Base-by-base conservation (phyloP, 768 basidiomycete genomes). In the Omphalotus guepiniiformis region DNA sequence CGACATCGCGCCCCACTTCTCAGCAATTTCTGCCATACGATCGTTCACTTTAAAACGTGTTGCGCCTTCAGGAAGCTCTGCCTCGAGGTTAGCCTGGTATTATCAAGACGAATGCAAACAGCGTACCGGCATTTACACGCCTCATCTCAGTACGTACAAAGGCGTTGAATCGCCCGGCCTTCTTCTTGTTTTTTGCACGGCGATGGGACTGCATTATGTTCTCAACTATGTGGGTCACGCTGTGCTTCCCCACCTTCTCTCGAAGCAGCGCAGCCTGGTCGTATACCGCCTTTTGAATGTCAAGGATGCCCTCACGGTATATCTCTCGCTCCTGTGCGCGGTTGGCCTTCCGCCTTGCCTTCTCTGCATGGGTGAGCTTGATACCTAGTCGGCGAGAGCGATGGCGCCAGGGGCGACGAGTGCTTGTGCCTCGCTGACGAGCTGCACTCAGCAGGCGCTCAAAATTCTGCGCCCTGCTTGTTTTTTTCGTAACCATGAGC, bases 61-160 rank as follows among this genome's bases (percentile, higher is more conserved):
- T 19, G 8, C 11, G 5, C 42, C 42, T 43, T 30, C 27, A n/a
- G 42, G 11, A 9, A 13, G 19, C 8, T 8, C 12, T 9, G 15
- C 12, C 8, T 39, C n/a, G n/a, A n/a, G 8, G 8, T 39, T 8
- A 39, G 38, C 8, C 15, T 11, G 12, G 21, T 12, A 13, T 29
- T 23, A 43, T 25, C 23, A 46, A 25, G 11, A 9, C 11, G 26
- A 26, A n/a, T 18, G 11, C 11, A 23, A 8, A 16, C 5, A n/a
- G 36, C n/a, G n/a, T n/a, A 46, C 44, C 44, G 9, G 6, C 44
- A 36, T 46, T 46, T 29, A 46, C 19, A 4, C 34, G 6, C 22
- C 21, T 36, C 15, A 32, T n/a, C 32, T 46, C 44, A 9, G n/a
- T 19, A 4, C 7, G 19, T 11, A 36, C 12, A 18, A 46, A 46